Base-by-base conservation (phyloP, 192 early-diverging fungal genomes). In the Coemansia sp. region DNA sequence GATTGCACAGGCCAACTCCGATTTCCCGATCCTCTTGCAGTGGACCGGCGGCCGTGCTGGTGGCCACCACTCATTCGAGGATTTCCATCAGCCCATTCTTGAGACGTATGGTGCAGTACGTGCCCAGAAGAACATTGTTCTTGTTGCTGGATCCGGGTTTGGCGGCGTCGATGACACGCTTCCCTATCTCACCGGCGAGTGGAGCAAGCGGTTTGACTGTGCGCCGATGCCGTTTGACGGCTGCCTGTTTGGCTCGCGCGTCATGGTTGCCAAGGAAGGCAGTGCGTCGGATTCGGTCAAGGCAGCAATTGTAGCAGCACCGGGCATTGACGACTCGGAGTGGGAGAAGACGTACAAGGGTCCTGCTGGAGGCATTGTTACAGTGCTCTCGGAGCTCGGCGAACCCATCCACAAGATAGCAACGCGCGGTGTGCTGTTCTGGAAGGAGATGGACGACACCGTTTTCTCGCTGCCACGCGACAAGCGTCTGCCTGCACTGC, bases 351-450 rank as follows among this genome's bases (percentile, higher is more conserved):
- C 95, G 16, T 97, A 97, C 86, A 89, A 89, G 78, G 89, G 91
- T 13, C 88, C 92, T 8, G 88, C 89, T 55, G 95, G 95, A 55
- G 94, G 94, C 66, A 89, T 97, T 67, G 86, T 97, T 67, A 97
- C 95, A 32, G 95, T 95, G 64, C 89, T 91, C 57, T 95, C 94
- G 13, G 95, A 97, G 82, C 77, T 97, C 61, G 95, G 95, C 54
- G 95, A 97, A 77, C 95, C 95, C 58, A 97, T 97, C 70, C 95
- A 97, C 88, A 95, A 95, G 85, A 89, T 97, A 63, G 95, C 95
- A 58, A 97, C 91, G 59, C 92, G 93, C 49, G 95, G 95, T 80
- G 90, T 95, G 55, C 75, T 84, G 67, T 84, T 97, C 57, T 97
- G 95, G 95, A 93, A 92, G 78, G 95, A 97, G 79, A 84, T 97